A percentile compares a stretch with the other conserved stretches of the same genome.
phyloP scores from a whole-genome alignment of 2,329 filamentous ascomycete genomes.

The Sphaerulina vaccinii region DNA sequence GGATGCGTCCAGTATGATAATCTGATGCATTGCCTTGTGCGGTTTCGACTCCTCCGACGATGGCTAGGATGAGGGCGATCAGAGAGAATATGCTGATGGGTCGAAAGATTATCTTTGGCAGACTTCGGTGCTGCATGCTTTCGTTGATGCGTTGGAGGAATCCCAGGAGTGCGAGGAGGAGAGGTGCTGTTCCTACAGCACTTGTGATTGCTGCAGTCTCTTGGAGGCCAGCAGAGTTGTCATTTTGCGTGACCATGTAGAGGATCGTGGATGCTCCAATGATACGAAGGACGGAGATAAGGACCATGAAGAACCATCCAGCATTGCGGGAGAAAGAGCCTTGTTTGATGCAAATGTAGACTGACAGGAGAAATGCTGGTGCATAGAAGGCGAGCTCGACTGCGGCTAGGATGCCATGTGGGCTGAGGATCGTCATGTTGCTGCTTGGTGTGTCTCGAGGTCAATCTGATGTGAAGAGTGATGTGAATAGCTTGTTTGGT shows the following conservation, averaged over 20 bases:
- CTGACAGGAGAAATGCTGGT: constrained; percentile 23
- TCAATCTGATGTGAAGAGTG: not conserved
- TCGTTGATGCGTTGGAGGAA: constrained; percentile 28
- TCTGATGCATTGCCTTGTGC: constrained; percentile 1
- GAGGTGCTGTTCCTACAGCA: constrained; percentile 31
- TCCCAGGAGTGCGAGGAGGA: constrained; percentile 30
- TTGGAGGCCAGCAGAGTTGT: constrained; percentile 21
- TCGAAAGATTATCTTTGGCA: constrained; percentile 21
- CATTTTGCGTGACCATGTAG: constrained; percentile 28
- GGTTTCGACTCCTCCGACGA: constrained; percentile 27
- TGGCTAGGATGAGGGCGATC: constrained; percentile 29
- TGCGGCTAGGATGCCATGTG: constrained; percentile 27
- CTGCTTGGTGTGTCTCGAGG: not conserved
- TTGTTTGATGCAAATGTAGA: constrained; percentile 29
- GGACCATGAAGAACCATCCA: constrained; percentile 31
- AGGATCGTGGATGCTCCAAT: constrained; percentile 30
- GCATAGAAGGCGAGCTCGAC: constrained; percentile 30
- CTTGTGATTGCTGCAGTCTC: constrained; percentile 30
- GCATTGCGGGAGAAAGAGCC: constrained; percentile 25
- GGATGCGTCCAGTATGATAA: constrained; percentile 19
- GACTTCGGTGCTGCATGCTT: constrained; percentile 19
- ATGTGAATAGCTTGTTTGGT: too few relatives aligned
- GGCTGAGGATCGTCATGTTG: constrained; percentile 21
- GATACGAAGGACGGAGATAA: constrained; percentile 30
- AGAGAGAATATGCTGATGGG: constrained; percentile 27